Evolutionary conservation across 768 basidiomycete genomes (phyloP).

Genomic region (Pleurotus pulmonarius): DNA sequence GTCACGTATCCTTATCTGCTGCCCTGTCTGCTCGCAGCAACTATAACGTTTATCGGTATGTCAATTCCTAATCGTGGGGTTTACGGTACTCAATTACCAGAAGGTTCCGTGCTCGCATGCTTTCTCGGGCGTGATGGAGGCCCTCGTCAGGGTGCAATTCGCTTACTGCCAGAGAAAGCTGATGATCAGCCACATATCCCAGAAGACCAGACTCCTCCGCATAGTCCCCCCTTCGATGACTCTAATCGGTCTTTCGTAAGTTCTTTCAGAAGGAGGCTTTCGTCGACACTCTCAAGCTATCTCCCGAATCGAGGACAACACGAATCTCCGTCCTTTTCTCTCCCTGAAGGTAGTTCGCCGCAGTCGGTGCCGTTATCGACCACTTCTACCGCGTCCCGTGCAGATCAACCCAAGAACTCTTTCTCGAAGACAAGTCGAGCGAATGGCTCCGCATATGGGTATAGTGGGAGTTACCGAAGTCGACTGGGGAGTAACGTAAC

Average conservation of each 20-base stretch:
- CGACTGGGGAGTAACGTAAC: conserved; percentile 48
- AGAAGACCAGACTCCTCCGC: conserved; percentile 55
- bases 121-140: conserved; percentile 93
- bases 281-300: conserved; percentile 54
- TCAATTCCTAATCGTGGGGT: conserved; percentile 8
- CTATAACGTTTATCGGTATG: conserved; percentile 70
- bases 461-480: conserved; percentile 53
- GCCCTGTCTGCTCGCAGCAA: conserved; percentile 76
- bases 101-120: conserved; percentile 83
- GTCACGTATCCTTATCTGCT: conserved; percentile 85
- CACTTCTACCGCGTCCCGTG: conserved; percentile 23
- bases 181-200: conserved; percentile 46
- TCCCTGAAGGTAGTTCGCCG: not conserved
- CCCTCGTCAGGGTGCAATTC: conserved; percentile 81
- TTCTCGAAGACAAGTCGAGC: conserved; percentile 56
- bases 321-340: conserved; percentile 24
- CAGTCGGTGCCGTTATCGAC: conserved; percentile 1
- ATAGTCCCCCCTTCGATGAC: conserved; percentile 43
- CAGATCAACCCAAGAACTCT: conserved; percentile 38
- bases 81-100: not conserved
- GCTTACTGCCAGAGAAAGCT: conserved; percentile 74
- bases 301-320: conserved; percentile 43
- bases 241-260: conserved; percentile 34
- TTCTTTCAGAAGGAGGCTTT: conserved; percentile 44
- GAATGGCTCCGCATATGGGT: conserved; percentile 81